Conservation (phyloP, 2,329 filamentous ascomycete species). For the Alternaria sp. region DNA sequence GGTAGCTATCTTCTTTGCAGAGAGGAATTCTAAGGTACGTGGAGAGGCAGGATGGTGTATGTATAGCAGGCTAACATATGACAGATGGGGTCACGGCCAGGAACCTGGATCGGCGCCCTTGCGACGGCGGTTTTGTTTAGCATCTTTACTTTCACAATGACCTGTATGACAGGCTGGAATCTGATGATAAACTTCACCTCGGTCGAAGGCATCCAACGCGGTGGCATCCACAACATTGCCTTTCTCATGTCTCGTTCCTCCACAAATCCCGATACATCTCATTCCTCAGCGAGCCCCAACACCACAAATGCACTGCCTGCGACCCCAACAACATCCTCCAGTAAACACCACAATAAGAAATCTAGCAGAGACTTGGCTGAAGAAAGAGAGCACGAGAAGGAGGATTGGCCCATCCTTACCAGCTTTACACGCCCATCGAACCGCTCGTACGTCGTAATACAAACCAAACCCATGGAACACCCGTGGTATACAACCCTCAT, state of each 20-base stretch:
- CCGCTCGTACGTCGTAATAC: conserved; percentile 76
- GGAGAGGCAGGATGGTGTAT: no score
- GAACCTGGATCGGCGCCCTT: conserved; percentile 69
- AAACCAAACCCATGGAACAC: conserved; percentile 78
- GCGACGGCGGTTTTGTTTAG: conserved; percentile 76
- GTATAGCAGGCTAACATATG: background rate
- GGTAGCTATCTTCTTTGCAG: conserved; percentile 69
- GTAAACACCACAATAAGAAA: conserved; percentile 15
- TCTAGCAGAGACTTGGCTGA: background rate
- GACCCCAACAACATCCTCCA: conserved; percentile 22
- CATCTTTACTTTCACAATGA: conserved; percentile 84
- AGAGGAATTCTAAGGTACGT: conserved; percentile 60
- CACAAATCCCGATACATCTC: conserved; percentile 11
- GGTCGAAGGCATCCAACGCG: conserved; percentile 75
- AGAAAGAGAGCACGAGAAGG: conserved; percentile 10
- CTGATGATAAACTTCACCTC: conserved; percentile 80
- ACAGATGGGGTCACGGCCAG: conserved; percentile 35
- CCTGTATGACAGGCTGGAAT: conserved; percentile 74
- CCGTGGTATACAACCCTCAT: conserved; percentile 80
- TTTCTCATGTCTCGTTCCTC: conserved; percentile 59
- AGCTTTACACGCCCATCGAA: conserved; percentile 8
- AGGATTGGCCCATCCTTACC: conserved; percentile 25
- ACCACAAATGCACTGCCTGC: conserved; percentile 10
- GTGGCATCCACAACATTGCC: conserved; percentile 75
- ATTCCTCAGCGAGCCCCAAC: background rate